These are phyloP conservation scores for Meira nashicola DNA, from an alignment of 1,284 basidiomycete species.

Conservation along the genomic window DNA sequence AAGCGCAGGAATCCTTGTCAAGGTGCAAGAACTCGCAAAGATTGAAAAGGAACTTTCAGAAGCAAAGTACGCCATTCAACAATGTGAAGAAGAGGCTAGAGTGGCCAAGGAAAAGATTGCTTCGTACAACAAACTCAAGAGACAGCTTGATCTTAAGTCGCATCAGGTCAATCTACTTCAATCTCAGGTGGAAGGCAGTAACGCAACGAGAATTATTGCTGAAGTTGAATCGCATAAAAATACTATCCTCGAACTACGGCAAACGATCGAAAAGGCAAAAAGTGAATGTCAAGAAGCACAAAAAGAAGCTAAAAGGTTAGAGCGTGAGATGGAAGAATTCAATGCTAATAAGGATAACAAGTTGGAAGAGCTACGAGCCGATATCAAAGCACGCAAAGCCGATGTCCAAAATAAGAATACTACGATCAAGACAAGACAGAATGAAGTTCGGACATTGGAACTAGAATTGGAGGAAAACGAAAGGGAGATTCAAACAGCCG, in stretches of 20 bases:
- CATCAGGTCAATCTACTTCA: conserved; percentile 80
- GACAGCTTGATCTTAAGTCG: conserved; percentile 79
- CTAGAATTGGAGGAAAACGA: conserved; percentile 86
- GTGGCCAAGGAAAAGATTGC: conserved; percentile 60
- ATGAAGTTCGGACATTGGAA: conserved; percentile 77
- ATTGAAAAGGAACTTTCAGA: conserved; percentile 63
- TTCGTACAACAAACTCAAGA: conserved; percentile 64
- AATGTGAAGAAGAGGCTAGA: conserved; percentile 63
- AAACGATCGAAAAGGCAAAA: conserved; percentile 65
- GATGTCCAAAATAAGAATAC: conserved; percentile 74
- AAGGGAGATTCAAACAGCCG: conserved; percentile 67
- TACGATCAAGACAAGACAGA: conserved; percentile 77
- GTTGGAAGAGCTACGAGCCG: conserved; percentile 78
- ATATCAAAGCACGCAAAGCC: conserved; percentile 75
- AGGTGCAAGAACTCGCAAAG: conserved; percentile 74
- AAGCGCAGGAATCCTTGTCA: conserved; percentile 67
- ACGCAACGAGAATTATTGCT: conserved; percentile 71
- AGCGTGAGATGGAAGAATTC: conserved; percentile 97
- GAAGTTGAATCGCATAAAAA: conserved; percentile 74
- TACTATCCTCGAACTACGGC: conserved; percentile 65
- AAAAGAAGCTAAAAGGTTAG: conserved; percentile 75
- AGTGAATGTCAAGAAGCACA: conserved; percentile 71
- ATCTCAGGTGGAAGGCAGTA: conserved; percentile 80
- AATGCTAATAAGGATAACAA: conserved; percentile 98
- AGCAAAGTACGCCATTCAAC: conserved; percentile 57